phyloP scores from a whole-genome alignment of 2,329 filamentous ascomycete genomes.

The Keithomyces neogunnii region DNA sequence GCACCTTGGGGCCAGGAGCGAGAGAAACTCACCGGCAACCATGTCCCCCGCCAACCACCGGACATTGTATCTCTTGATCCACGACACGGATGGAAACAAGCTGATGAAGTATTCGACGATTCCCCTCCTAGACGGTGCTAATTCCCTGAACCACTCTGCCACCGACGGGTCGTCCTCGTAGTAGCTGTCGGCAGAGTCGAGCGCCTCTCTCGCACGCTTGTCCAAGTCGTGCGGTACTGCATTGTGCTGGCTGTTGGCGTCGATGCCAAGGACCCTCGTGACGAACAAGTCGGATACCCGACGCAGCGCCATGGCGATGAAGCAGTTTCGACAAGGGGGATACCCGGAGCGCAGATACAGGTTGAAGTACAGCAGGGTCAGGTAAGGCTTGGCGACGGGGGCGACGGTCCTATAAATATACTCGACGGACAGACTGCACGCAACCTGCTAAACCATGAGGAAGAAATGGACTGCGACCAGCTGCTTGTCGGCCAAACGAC shows the following conservation, averaged over 20 bases:
- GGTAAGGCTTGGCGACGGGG: too few species aligned
- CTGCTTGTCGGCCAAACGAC: too few species aligned
- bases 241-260: conserved; percentile 19
- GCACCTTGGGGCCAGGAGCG: neutral
- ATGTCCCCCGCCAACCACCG: conserved; percentile 68
- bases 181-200: conserved; percentile 21
- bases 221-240: conserved; percentile 17
- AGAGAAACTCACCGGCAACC: conserved; percentile 49
- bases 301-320: conserved; percentile 1
- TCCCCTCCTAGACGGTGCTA: conserved; percentile 40
- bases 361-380: too few species aligned
- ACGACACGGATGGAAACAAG: conserved; percentile 58
- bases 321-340: too few species aligned
- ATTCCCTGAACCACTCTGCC: conserved; percentile 49
- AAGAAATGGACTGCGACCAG: neutral
- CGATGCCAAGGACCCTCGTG: conserved; percentile 21
- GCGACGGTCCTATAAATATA: neutral
- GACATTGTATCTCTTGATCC: conserved; percentile 63
- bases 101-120: conserved; percentile 39
- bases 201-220: conserved; percentile 14
- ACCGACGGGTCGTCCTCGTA: conserved; percentile 61
- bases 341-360: too few species aligned
- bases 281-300: conserved; percentile 13
- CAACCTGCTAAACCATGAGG: neutral
- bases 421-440: neutral